Percentiles rank a stretch among this genome's conserved stretches.
phyloP scores from a whole-genome alignment of 2,329 filamentous ascomycete genomes.

The Sporothrix luriei region DNA sequence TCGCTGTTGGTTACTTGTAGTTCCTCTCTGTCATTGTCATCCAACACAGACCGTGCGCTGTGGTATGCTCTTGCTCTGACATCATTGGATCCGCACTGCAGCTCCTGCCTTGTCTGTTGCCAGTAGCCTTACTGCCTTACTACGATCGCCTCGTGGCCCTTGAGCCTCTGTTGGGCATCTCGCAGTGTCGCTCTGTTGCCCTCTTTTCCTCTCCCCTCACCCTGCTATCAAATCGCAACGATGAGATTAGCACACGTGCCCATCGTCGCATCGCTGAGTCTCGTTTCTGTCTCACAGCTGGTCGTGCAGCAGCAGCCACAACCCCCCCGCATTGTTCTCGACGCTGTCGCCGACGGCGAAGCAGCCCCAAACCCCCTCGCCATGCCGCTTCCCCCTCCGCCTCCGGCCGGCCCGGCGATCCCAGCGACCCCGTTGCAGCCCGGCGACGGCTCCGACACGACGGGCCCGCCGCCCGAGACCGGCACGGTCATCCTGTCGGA shows the following conservation, averaged over 20 bases:
- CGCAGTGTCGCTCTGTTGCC: no score
- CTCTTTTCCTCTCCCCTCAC: neutral
- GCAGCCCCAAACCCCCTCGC: slow-evolving; percentile 26
- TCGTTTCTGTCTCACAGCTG: slow-evolving; percentile 33
- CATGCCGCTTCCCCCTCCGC: slow-evolving; percentile 37
- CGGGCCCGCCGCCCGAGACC: slow-evolving; percentile 29
- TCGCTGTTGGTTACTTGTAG: no score
- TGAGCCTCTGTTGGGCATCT: slow-evolving; percentile 2
- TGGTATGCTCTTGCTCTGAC: slow-evolving; percentile 25
- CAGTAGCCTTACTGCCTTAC: neutral
- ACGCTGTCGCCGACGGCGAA: neutral
- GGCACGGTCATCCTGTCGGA: slow-evolving; percentile 74
- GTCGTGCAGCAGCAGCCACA: slow-evolving; percentile 29
- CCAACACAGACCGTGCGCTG: slow-evolving; percentile 2
- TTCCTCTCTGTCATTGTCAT: neutral
- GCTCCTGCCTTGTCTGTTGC: slow-evolving; percentile 4
- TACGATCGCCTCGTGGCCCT: neutral
- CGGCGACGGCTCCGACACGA: slow-evolving; percentile 39
- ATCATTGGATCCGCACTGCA: slow-evolving; percentile 27
- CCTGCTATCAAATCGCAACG: neutral
- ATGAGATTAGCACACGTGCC: slow-evolving; percentile 31
- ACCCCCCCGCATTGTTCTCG: slow-evolving; percentile 7
- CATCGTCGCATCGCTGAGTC: slow-evolving; percentile 33
- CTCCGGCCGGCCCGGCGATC: slow-evolving; percentile 35
- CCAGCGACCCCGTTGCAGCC: slow-evolving; percentile 34